Base-by-base conservation (phyloP, 2,329 filamentous ascomycete genomes). In the Thelonectria rubi region DNA sequence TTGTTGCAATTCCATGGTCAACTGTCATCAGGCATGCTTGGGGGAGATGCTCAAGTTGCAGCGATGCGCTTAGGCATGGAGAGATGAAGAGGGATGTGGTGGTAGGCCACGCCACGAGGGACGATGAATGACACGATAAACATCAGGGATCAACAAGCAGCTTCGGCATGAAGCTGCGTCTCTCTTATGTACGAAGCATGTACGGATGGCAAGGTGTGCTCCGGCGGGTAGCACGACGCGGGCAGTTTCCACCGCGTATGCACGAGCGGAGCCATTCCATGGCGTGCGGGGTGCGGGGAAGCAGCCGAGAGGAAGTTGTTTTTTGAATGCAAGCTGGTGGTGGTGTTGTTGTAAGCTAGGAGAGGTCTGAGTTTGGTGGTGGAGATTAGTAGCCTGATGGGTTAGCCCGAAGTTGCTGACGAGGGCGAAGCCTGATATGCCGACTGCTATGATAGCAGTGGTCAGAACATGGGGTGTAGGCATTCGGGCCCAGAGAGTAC, bases 221-320 rank as follows among this genome's bases (percentile, higher is more conserved):
- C 10, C 26, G 26, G 8, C 26, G 26, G 21, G 32, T 39, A 34
- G 45, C 37, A 57, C 39, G 50, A 59, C 49, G 53, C 43, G 43
- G 54, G 49, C 34, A 26, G 37, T 11, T 32, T 30, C 18, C 56
- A 43, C 26, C 26, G 26, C 26, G 26, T 30, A 46, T 55, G 58
- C 58, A 56, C 11, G 34, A 45, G 58, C 53, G 58, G 58, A 61
- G 58, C 53, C 53, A 24, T 52, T n/a, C 10, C 51, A 55, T 18
- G 4, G 4, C 15, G 39, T 42, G 58, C 53, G 58, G 58, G 58
- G 53, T 61, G 58, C 55, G 58, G 58, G 53, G 58, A 61, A 57
- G 58, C 58, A 47, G 47, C 40, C 24, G 48, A 49, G 40, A 32
- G 43, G 32, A 47, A 47, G 45, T 15, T 15, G 24, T 47, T 32